phyloP scores from a whole-genome alignment of 768 basidiomycete species.

The Mycena olivaceomarginata region DNA sequence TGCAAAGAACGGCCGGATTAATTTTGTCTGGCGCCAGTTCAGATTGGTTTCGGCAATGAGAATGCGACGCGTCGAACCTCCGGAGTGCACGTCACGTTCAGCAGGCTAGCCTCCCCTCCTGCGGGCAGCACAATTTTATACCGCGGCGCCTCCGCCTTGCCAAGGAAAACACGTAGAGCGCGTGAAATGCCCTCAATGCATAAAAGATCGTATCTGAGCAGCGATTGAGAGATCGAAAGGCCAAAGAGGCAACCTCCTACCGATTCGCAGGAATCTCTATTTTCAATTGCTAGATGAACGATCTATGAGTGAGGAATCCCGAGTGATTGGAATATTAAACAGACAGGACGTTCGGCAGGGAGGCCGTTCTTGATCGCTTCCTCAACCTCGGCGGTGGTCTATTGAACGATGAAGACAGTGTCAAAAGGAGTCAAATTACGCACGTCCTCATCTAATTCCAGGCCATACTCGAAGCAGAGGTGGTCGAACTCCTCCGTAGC shows the following conservation, averaged over 20 bases:
- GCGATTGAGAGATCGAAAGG: slow-evolving; percentile 32
- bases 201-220: slow-evolving; percentile 92
- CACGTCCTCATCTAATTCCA: slow-evolving; percentile 99
- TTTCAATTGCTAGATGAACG: slow-evolving; percentile 87
- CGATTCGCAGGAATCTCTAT: slow-evolving; percentile 99
- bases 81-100: slow-evolving; percentile 81
- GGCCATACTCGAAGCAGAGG: slow-evolving; percentile 97
- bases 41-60: slow-evolving; percentile 16
- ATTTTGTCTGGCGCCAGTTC: slow-evolving; percentile 72
- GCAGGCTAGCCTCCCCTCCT: slow-evolving; percentile 77
- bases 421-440: slow-evolving; percentile 51
- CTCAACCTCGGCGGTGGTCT: slow-evolving; percentile 95
- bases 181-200: slow-evolving; percentile 97
- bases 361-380: slow-evolving; percentile 88
- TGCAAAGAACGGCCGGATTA: slow-evolving; percentile 93
- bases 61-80: slow-evolving; percentile 72
- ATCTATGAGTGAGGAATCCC: slow-evolving; percentile 3
- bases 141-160: slow-evolving; percentile 77
- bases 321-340: slow-evolving; percentile 42
- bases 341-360: slow-evolving; percentile 89
- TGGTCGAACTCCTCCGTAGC: slow-evolving; percentile 96
- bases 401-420: not conserved
- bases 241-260: slow-evolving; percentile 55
- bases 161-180: slow-evolving; percentile 89
- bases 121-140: slow-evolving; percentile 86